Evolutionary conservation across 768 basidiomycete species (phyloP), one percentile per base, ranked within the genome.

Genomic region (Mycena galopus): DNA sequence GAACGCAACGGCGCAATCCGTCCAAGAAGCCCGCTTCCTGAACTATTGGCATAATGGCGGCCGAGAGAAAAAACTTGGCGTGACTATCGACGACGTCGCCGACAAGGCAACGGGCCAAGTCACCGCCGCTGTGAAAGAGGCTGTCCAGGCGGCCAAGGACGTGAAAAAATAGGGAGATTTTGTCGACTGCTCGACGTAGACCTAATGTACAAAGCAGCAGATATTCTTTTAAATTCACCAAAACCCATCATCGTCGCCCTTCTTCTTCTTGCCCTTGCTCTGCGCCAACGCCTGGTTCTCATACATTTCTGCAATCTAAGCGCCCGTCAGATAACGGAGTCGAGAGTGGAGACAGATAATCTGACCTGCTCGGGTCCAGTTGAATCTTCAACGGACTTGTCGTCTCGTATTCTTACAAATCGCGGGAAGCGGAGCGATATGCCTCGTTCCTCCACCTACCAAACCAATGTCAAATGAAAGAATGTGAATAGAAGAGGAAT

Each of bases 391-490:
- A 92, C 92, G 30, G 86, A 86, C 82, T 99, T 99, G 82, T 99
- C 98, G 73, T 99, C 98, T 74, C 98, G 89, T 61, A 96, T 84
- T 55, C 93, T 91, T 75, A 99, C 89, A 82, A 98, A 99, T 32
- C 98, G 90, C 47, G 98, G 98, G 84, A 99, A 99, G 16, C 98
- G 93, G 55, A 99, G 84, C 19, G 98, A 99, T 76, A 99, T 95
- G 0, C 98, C 98, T 76, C 97, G 86, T 61, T 94, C 91, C 65
- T 97, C 96, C 23, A 91, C 90, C 94, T 96, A 35, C 63, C 21
- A 51, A 64, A 59, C 17, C 21, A 58, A 35, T 55, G 60, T 72
- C 39, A n/a, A 76, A 59, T 61, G 47, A 51, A n/a, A 65, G 27
- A 69, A 29, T 60, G 53, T 35, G n/a, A 58, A 71, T 63, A 56